Evolutionary conservation across 169 alveolate genomes (phyloP).

Genomic region (Plasmodium falciparum): DNA sequence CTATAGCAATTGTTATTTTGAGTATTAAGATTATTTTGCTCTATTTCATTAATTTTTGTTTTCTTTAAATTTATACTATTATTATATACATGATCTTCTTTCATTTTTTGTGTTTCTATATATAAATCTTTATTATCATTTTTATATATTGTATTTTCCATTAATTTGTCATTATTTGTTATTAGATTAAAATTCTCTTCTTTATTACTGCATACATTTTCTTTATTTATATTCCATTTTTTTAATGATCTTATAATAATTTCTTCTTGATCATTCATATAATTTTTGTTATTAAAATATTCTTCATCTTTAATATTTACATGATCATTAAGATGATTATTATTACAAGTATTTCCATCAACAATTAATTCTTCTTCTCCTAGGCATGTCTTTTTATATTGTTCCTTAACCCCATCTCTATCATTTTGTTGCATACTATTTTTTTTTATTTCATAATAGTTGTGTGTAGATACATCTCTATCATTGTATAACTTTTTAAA

Average conservation of each 20-base stretch:
- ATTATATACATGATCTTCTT: not conserved
- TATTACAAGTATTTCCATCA: too few species aligned
- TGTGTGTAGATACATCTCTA: conserved; percentile 5
- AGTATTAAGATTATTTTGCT: not conserved
- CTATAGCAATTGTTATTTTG: not conserved
- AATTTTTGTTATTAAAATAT: not conserved
- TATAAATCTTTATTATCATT: too few species aligned
- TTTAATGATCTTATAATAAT: not conserved
- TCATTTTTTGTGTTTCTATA: not conserved
- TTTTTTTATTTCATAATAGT: not conserved
- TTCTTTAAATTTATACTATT: not conserved
- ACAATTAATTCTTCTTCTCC: too few species aligned
- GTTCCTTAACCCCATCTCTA: not conserved
- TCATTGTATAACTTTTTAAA: conserved; percentile 1
- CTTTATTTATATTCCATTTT: not conserved
- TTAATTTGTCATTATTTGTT: not conserved
- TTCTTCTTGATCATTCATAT: not conserved
- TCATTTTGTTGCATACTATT: not conserved
- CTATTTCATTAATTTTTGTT: not conserved
- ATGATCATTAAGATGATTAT: too few species aligned
- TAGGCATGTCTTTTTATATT: not conserved
- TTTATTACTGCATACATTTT: not conserved
- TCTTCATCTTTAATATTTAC: not conserved
- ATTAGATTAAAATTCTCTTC: not conserved
- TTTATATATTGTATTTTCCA: not conserved